Conservation (phyloP, 805 yeast genomes). For the Yarrowia keelungensis region DNA sequence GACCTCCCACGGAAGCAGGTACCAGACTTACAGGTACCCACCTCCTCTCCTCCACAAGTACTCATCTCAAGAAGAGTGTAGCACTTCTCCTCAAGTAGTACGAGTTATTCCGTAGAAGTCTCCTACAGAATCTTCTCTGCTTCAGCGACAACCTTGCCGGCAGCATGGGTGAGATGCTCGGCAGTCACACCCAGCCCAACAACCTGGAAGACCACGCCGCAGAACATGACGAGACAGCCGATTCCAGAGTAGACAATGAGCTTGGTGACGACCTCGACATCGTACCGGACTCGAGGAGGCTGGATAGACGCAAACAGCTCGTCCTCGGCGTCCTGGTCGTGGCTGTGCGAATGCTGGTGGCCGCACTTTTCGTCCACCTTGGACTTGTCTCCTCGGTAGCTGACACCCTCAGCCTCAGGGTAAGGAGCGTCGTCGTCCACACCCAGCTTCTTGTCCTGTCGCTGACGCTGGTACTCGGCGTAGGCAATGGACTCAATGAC, state of each 20-base stretch:
- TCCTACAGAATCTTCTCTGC: neutral
- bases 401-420: slow-evolving; percentile 9
- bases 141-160: neutral
- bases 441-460: slow-evolving; percentile 28
- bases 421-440: slow-evolving; percentile 19
- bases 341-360: slow-evolving; percentile 1
- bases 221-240: slow-evolving; percentile 58
- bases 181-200: slow-evolving; percentile 31
- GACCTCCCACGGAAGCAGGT: neutral
- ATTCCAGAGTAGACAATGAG: slow-evolving; percentile 84
- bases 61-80: too few species aligned
- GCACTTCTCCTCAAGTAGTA: too few species aligned
- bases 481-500: slow-evolving; percentile 51
- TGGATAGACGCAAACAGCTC: slow-evolving; percentile 45
- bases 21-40: too few species aligned
- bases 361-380: slow-evolving; percentile 23
- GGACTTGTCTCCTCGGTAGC: slow-evolving; percentile 29
- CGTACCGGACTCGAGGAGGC: slow-evolving; percentile 59
- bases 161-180: slow-evolving; percentile 1
- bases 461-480: slow-evolving; percentile 46
- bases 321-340: slow-evolving; percentile 38
- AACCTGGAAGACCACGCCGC: slow-evolving; percentile 41
- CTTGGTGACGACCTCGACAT: slow-evolving; percentile 78
- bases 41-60: too few species aligned
- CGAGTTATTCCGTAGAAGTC: too few species aligned